Evolutionary conservation across 2,329 filamentous ascomycete species (phyloP), one percentile per base, ranked within the genome.

Genomic region (Xylaria sp.): DNA sequence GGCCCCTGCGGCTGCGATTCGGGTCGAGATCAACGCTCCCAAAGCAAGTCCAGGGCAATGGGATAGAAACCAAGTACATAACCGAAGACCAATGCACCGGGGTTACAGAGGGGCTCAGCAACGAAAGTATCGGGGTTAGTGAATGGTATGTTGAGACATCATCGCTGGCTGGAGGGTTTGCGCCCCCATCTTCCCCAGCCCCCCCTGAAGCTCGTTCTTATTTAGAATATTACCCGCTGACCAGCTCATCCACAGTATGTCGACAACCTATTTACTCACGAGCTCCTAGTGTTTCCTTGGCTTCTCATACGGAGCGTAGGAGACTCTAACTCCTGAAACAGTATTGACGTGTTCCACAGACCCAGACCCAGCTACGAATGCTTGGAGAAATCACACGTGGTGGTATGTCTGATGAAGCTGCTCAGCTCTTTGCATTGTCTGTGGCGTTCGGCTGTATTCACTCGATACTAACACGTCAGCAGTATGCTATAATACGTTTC

Each of bases 11-110:
- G 8, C 69, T 80, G 52, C 69, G 66, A 39, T 71, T 78, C 54
- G 66, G 70, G 39, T 80, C 78, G 13, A 71, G 77, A 46, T 75
- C 76, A 7, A 78, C 77, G 7, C 63, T 63, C 20, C 66, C 70
- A 8, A 61, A 60, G 39, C 18, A 52, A 29, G 45, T 20, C 48
- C 54, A 52, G 42, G 45, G 56, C 37, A 38, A 48, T n/a, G 37
- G 41, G 29, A 58, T 52, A 43, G 50, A 44, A 39, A 51, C 41
- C 37, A 45, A 48, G 46, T 62, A 61, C 47, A 54, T 55, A 38
- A n/a, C 57, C 13, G 65, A 67, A 38, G 62, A 68, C 43, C 57
- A 58, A 37, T 39, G 52, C 22, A 62, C 64, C 19, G 64, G 66
- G 41, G 55, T 68, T 43, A 66, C 64, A 39, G 61, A 63, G 50